Conservation (phyloP, 176 grass and related monocot species). For the Musa itinerans region DNA sequence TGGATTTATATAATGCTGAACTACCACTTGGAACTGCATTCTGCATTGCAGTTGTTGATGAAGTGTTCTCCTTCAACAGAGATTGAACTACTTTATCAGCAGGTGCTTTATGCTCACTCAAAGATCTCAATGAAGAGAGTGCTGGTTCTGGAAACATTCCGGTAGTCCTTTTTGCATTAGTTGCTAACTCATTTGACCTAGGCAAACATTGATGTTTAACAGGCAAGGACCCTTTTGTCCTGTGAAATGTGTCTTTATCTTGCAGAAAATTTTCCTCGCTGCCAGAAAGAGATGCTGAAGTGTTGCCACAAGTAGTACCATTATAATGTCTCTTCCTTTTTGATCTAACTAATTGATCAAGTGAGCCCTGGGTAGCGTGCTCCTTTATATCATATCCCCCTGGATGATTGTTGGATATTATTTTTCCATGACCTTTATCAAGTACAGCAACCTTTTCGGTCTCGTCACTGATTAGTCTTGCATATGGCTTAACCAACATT, state of each 20-base stretch:
- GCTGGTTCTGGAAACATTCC: slow-evolving; percentile 22
- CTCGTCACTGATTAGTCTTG: slow-evolving; percentile 20
- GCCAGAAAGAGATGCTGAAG: slow-evolving; percentile 19
- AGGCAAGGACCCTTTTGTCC: slow-evolving; percentile 21
- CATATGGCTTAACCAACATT: slow-evolving; percentile 25
- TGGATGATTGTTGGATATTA: slow-evolving; percentile 13
- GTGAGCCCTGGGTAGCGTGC: neutral
- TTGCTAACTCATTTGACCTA: slow-evolving; percentile 25
- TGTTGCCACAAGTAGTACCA: slow-evolving; percentile 28
- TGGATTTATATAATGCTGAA: slow-evolving; percentile 27
- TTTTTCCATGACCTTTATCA: slow-evolving; percentile 26
- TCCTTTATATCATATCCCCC: slow-evolving; percentile 17
- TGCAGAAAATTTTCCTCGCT: slow-evolving; percentile 25
- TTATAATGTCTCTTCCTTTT: slow-evolving; percentile 41
- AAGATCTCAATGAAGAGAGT: slow-evolving; percentile 10
- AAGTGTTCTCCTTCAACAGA: neutral
- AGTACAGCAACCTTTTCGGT: slow-evolving; percentile 18
- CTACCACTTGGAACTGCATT: slow-evolving; percentile 25
- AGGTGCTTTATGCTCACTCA: slow-evolving; percentile 11
- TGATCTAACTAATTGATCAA: slow-evolving; percentile 14
- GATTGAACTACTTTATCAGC: slow-evolving; percentile 20
- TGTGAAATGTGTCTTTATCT: slow-evolving; percentile 30
- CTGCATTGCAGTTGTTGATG: slow-evolving; percentile 14
- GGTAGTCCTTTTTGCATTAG: slow-evolving; percentile 25
- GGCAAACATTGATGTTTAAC: slow-evolving; percentile 24